phyloP scores from a whole-genome alignment of 2,329 filamentous ascomycete genomes.

The Neonectria punicea region DNA sequence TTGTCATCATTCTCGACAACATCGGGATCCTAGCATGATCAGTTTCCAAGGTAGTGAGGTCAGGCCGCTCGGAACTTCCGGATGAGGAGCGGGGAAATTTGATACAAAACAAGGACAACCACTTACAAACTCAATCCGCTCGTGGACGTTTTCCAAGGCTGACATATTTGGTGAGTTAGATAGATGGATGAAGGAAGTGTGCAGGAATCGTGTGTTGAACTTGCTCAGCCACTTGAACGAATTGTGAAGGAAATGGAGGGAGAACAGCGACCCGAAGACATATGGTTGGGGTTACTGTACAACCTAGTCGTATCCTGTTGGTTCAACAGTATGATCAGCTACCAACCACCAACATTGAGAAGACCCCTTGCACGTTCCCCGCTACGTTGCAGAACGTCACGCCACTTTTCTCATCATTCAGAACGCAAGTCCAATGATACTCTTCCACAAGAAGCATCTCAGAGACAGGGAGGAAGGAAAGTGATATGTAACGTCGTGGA shows the following conservation, averaged over 20 bases:
- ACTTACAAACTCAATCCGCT: background rate
- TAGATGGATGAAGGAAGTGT: background rate
- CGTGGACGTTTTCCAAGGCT: background rate
- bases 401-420: background rate
- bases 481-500: background rate
- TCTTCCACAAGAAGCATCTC: background rate
- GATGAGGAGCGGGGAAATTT: background rate
- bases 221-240: background rate
- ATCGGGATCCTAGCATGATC: background rate
- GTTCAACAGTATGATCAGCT: background rate
- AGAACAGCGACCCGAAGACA: no score
- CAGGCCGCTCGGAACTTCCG: background rate
- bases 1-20: background rate
- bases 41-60: background rate
- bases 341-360: background rate
- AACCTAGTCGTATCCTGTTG: background rate
- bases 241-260: background rate
- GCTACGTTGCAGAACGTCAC: background rate
- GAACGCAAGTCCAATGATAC: background rate
- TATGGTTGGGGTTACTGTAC: background rate
- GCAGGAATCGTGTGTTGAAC: background rate
- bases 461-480: background rate
- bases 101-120: background rate
- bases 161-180: background rate
- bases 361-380: background rate